phyloP scores from a whole-genome alignment of 1,284 basidiomycete species.

The Boletus nobilissimus region DNA sequence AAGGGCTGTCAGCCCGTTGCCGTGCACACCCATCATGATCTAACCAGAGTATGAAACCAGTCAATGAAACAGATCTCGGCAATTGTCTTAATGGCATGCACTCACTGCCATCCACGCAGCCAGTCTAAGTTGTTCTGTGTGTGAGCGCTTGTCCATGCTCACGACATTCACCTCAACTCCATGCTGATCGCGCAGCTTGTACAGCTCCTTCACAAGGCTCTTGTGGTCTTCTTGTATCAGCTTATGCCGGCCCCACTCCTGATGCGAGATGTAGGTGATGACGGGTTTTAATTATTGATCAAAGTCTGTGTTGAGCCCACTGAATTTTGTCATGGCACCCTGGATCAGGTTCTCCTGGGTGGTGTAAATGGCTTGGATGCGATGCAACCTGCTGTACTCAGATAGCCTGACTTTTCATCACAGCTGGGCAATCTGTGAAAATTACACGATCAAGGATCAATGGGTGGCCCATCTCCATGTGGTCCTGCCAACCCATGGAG shows the following conservation, averaged over 20 bases:
- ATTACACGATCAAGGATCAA: conserved; percentile 87
- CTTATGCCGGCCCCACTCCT: conserved; percentile 86
- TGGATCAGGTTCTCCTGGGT: conserved; percentile 77
- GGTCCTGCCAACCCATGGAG: conserved; percentile 82
- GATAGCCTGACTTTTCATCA: conserved; percentile 75
- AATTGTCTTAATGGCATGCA: conserved; percentile 17
- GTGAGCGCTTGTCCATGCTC: conserved; percentile 80
- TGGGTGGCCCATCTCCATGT: conserved; percentile 70
- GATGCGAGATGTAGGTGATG: conserved; percentile 88
- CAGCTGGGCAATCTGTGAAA: conserved; percentile 83
- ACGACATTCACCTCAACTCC: conserved; percentile 89
- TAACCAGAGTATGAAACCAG: conserved; percentile 40
- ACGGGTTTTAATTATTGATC: conserved; percentile 62
- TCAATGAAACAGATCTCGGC: neutral
- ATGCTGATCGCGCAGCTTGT: conserved; percentile 72
- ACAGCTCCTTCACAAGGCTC: conserved; percentile 67
- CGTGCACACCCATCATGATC: conserved; percentile 91
- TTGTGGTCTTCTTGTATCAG: conserved; percentile 74
- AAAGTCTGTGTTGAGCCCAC: conserved; percentile 60
- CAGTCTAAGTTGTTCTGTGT: conserved; percentile 80
- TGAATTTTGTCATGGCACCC: conserved; percentile 76
- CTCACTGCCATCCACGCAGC: conserved; percentile 84
- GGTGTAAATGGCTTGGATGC: conserved; percentile 79
- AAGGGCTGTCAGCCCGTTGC: conserved; percentile 84
- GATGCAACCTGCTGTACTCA: conserved; percentile 73